Evolutionary conservation across 352 stramenopile species (phyloP), one percentile per base, ranked within the genome.

Genomic region (Phytophthora syringae): DNA sequence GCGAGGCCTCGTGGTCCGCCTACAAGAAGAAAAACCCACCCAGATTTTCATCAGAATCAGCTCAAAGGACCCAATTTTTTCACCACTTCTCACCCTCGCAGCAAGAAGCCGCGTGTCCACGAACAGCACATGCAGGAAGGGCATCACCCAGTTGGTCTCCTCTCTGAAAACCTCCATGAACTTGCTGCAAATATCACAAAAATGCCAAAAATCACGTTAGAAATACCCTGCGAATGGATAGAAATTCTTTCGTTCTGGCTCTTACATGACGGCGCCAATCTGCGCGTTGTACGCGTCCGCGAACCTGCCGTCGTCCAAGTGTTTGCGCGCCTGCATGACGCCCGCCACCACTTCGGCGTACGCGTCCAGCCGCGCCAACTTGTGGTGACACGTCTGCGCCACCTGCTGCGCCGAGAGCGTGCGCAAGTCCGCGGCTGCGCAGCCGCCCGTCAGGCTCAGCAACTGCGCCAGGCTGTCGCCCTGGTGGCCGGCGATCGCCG

Each of bases 111-210:
- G 80, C 44, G 86, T 92, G 60, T 95, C 88, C 51, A 93, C 76
- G 48, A 89, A 90, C 28, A 95, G 58, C 24, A 85, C 84, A 55
- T 95, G 86, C 37, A 95, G 72, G 54, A 94, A 85, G 13, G 88
- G 86, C 64, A 93, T 80, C 53, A 95, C 79, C 88, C 88, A 95
- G 69, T 93, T 94, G 45, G 82, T 93, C 71, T 94, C 84, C 36
- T 76, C 83, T 13, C 86, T 73, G 67, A 94, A 93, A 34, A 95
- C 70, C 69, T 93, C 86, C 81, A 95, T 93, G 40, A 95, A 93
- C 57, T 95, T 94, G 45, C 83, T 92, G 37, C 39, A 50, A n/a
- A 30, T 12, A 20, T 10, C 25, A 66, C 15, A 54, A 52, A 7
- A 60, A 42, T n/a, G n/a, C n/a, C 21, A 34, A 34, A 30, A 6